Evolutionary conservation across 2,329 filamentous ascomycete species (phyloP).

Genomic region (Hypoxylon sp.): DNA sequence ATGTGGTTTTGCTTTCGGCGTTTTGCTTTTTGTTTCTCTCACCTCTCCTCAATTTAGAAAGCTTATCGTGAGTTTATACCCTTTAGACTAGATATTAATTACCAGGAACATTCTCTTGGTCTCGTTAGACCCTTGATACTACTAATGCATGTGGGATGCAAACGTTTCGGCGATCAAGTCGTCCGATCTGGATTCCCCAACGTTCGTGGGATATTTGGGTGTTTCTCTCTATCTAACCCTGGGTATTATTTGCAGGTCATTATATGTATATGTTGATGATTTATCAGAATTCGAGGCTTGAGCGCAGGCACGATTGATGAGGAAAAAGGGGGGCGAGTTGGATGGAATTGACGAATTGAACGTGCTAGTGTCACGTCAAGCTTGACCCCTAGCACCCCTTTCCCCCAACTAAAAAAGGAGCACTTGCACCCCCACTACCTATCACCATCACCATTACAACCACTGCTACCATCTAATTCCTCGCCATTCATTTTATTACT

Average conservation of each 20-base stretch:
- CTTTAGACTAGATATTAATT: too few species aligned
- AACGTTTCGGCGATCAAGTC: conserved; percentile 14
- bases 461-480: background rate
- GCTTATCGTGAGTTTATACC: too few species aligned
- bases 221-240: conserved; percentile 12
- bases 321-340: background rate
- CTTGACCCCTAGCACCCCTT: conserved; percentile 14
- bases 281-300: conserved; percentile 26
- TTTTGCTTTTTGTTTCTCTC: too few species aligned
- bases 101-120: background rate
- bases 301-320: conserved; percentile 12
- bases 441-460: conserved; percentile 2
- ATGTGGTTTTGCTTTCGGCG: too few species aligned
- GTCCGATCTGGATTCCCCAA: conserved; percentile 17
- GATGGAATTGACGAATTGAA: conserved; percentile 29
- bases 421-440: conserved; percentile 1
- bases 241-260: conserved; percentile 28
- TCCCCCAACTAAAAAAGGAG: conserved; percentile 16
- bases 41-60: too few species aligned
- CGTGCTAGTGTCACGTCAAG: conserved; percentile 14
- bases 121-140: background rate
- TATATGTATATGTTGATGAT: conserved; percentile 27
- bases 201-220: conserved; percentile 5
- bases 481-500: conserved; percentile 1
- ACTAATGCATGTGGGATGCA: too few species aligned